Evolutionary conservation across 306 rosid species (phyloP).

Genomic region (Cucumis hystrix): DNA sequence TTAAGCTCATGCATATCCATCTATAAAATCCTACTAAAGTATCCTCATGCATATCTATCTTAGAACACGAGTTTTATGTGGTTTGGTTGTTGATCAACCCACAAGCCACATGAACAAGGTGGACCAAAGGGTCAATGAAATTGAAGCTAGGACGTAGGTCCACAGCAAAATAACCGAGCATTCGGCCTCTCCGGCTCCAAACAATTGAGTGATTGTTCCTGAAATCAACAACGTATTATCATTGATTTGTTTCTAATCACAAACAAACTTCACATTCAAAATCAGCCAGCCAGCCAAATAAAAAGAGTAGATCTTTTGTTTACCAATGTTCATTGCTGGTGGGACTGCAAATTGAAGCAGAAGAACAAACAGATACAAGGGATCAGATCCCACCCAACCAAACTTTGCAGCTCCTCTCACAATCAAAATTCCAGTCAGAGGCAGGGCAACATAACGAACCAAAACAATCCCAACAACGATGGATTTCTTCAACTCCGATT

Average conservation of each 20-base stretch:
- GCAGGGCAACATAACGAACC: conserved; percentile 47
- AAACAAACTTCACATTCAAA: neutral
- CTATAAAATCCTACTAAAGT: too few relatives aligned
- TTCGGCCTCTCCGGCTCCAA: conserved; percentile 65
- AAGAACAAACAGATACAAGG: conserved; percentile 64
- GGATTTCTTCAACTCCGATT: conserved; percentile 24
- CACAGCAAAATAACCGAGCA: conserved; percentile 61
- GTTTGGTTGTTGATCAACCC: conserved; percentile 7
- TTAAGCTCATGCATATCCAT: neutral
- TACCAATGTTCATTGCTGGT: conserved; percentile 74
- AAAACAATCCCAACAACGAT: conserved; percentile 32
- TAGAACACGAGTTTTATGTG: neutral
- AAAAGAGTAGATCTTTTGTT: neutral
- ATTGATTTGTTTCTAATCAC: neutral
- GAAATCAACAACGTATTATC: neutral
- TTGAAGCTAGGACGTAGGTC: conserved; percentile 51
- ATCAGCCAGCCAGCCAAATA: neutral
- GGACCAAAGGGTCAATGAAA: conserved; percentile 68
- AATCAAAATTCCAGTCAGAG: conserved; percentile 38
- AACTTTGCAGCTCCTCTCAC: conserved; percentile 36
- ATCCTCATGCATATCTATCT: too few relatives aligned
- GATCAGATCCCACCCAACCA: conserved; percentile 53
- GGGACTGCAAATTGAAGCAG: conserved; percentile 74
- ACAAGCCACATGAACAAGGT: conserved; percentile 62
- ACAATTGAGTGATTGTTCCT: conserved; percentile 67